Evolutionary conservation across 139 green algal genomes (phyloP), one percentile per base, ranked within the genome.

Genomic region (Pycnococcus provasolii): DNA sequence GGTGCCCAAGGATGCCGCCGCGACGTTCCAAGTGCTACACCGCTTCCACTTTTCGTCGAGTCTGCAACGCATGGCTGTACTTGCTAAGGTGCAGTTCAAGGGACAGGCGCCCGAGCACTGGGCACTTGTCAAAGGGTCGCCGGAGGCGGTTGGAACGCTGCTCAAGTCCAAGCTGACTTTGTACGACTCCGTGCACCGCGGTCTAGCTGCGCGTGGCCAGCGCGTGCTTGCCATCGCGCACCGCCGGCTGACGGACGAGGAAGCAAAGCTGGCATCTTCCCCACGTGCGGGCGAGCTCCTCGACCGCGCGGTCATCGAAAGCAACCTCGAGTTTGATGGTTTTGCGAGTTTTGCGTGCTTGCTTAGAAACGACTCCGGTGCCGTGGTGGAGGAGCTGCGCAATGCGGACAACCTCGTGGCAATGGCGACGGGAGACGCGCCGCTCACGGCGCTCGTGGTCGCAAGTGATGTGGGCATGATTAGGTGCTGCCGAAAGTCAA

Each of bases 381-480:
- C 62, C 4, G 64, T 77, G 1, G 55, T 77, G 41, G 26, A 64
- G n/a, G 58, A 51, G 42, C 71, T 77, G 4, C 55, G 40, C 2
- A 61, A 68, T 7, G 42, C 40, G 11, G 46, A 6, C 1, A 43
- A 74, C 45, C 42, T 11, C 39, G 64, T 73, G 52, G 63, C 63
- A 53, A 78, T 78, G 65, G 66, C 66, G 9, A 78, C 72, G 44
- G 72, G 72, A 4, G 72, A 78, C 42, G 45, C 53, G 40, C n/a
- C 61, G 0, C 50, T 78, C 2, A 78, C 72, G 1, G 72, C 60
- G 15, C 67, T 78, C 26, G 61, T 74, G 42, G 72, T 78, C 40
- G 72, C 57, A 1, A 67, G 60, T 6, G 26, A 26, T 26, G 26
- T 26, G 26, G 26, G 26, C 26, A 26, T 26, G 26, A 26, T 26